These are phyloP conservation scores for Sphagnurus paluster DNA, from an alignment of 1,284 basidiomycete genomes.

Conservation along the genomic window DNA sequence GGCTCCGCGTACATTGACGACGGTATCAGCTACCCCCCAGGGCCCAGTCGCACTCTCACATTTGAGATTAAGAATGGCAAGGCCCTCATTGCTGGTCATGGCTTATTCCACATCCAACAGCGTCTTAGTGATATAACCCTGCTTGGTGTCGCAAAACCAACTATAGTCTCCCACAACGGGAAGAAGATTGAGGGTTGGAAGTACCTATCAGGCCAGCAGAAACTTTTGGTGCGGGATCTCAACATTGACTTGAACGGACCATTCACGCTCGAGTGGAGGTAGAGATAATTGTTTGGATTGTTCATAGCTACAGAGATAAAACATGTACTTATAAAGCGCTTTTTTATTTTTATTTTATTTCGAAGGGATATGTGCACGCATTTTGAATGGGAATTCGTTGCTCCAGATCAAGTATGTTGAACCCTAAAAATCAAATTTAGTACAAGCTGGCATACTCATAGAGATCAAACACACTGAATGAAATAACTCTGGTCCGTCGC, in stretches of 20 bases:
- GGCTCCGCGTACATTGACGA: constrained; percentile 67
- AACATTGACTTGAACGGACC: constrained; percentile 34
- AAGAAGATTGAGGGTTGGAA: constrained; percentile 30
- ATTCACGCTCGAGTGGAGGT: constrained; percentile 26
- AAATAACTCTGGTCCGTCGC: constrained; percentile 46
- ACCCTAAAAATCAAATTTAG: not conserved
- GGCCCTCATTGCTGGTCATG: constrained; percentile 39
- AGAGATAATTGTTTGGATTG: no score
- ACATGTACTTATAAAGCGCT: no score
- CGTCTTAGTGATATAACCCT: constrained; percentile 47
- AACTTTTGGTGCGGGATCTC: constrained; percentile 32
- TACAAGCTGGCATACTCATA: not conserved
- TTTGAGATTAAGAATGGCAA: constrained; percentile 34
- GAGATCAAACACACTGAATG: constrained; percentile 35
- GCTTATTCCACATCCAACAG: constrained; percentile 43
- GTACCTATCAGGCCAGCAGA: constrained; percentile 31
- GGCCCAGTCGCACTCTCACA: constrained; percentile 44
- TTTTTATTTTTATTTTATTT: no score
- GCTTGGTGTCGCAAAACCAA: constrained; percentile 44
- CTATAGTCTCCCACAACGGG: constrained; percentile 33
- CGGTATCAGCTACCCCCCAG: constrained; percentile 55
- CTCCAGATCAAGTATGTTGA: not conserved
- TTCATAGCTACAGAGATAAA: no score
- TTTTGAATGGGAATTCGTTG: no score
- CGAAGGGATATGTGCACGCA: no score